Conservation (phyloP, 2,329 filamentous ascomycete species). For the Fusarium albosuccineum region DNA sequence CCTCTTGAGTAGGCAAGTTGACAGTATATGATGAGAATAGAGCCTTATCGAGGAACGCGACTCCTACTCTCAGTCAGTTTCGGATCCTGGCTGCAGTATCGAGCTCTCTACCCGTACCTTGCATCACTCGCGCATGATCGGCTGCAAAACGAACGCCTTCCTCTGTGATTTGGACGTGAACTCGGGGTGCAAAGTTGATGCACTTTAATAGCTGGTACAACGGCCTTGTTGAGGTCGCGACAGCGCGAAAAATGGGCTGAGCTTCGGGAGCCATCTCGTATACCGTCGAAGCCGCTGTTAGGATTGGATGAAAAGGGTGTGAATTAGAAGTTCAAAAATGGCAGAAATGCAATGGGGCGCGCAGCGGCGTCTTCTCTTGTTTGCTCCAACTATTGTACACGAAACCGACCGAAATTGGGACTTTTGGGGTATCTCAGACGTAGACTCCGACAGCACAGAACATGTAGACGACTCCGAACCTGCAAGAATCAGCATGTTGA, state of each 20-base stretch:
- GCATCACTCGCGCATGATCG: conserved; percentile 90
- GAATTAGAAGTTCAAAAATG: conserved; percentile 36
- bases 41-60: conserved; percentile 85
- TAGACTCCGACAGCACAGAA: conserved; percentile 99
- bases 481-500: conserved; percentile 55
- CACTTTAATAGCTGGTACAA: conserved; percentile 73
- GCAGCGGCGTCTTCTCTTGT: conserved; percentile 49
- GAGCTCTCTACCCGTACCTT: conserved; percentile 69
- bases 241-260: conserved; percentile 76
- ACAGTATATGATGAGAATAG: conserved; percentile 90
- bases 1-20: conserved; percentile 59
- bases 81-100: not conserved
- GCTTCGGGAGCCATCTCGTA: conserved; percentile 50
- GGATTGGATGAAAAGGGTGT: conserved; percentile 17
- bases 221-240: conserved; percentile 82
- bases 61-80: conserved; percentile 46
- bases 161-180: conserved; percentile 79
- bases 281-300: conserved; percentile 8
- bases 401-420: conserved; percentile 48
- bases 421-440: conserved; percentile 75
- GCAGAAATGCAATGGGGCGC: conserved; percentile 46
- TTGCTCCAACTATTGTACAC: conserved; percentile 56
- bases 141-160: conserved; percentile 90
- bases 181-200: conserved; percentile 70
- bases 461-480: conserved; percentile 96